phyloP scores from a whole-genome alignment of 768 basidiomycete species.

The Leucosporidium scottii region DNA sequence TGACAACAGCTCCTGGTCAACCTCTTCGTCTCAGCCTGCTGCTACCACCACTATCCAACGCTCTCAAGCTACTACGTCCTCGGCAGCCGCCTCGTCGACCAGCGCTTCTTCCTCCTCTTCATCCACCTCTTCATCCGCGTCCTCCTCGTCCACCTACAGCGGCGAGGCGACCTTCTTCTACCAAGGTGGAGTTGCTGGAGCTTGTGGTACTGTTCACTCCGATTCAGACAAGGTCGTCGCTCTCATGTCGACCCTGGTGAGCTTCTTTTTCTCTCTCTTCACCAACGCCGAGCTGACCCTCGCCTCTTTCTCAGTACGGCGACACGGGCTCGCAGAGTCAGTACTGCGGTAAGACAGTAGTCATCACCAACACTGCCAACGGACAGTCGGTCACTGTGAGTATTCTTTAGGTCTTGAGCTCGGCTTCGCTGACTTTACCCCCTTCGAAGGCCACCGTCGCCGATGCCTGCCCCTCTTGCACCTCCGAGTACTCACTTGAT shows the following conservation, averaged over 20 bases:
- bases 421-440: not conserved
- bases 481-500: not conserved
- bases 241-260: slow-evolving; percentile 49
- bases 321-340: slow-evolving; percentile 47
- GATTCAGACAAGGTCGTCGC: slow-evolving; percentile 41
- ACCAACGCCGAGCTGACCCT: not conserved
- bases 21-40: not conserved
- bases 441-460: not conserved
- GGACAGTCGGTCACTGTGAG: not conserved
- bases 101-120: slow-evolving; percentile 21
- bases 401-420: not conserved
- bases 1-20: not conserved
- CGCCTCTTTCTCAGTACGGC: not conserved
- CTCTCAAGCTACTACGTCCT: slow-evolving; percentile 13
- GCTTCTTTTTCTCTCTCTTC: not conserved
- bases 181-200: slow-evolving; percentile 65
- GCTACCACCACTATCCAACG: not conserved
- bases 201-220: slow-evolving; percentile 59
- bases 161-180: slow-evolving; percentile 54
- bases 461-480: slow-evolving; percentile 17
- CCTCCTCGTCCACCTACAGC: slow-evolving; percentile 23
- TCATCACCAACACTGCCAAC: slow-evolving; percentile 53
- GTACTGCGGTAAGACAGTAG: slow-evolving; percentile 61
- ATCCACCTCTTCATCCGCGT: slow-evolving; percentile 22
- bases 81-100: slow-evolving; percentile 21